Evolutionary conservation across 2,329 filamentous ascomycete genomes (phyloP).

Genomic region (Alternaria tenuissima): DNA sequence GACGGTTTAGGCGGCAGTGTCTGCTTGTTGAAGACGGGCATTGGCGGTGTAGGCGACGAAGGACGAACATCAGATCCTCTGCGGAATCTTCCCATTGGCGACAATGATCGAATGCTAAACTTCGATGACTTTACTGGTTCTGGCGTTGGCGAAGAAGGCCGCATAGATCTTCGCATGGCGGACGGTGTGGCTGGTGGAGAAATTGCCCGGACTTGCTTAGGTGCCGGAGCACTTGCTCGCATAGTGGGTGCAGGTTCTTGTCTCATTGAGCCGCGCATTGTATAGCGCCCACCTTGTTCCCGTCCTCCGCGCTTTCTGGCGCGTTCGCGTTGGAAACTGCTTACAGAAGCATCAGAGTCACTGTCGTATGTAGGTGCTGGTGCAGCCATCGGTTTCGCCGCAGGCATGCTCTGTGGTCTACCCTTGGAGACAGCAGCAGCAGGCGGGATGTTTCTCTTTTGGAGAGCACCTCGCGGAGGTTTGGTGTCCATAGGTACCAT

Average conservation of each 20-base stretch:
- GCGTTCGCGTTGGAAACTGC: conserved; percentile 80
- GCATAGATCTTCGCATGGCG: conserved; percentile 45
- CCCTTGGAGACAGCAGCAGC: conserved; percentile 27
- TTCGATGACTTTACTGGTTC: conserved; percentile 58
- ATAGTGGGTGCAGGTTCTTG: conserved; percentile 39
- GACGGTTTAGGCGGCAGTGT: conserved; percentile 21
- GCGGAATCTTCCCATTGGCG: conserved; percentile 68
- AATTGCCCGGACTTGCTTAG: conserved; percentile 53
- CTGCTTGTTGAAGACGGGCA: conserved; percentile 30
- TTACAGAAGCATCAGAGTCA: conserved; percentile 61
- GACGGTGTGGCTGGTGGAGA: conserved; percentile 44
- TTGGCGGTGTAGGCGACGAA: conserved; percentile 28
- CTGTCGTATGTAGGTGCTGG: conserved; percentile 47
- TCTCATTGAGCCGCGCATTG: conserved; percentile 80
- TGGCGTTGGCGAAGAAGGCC: conserved; percentile 38
- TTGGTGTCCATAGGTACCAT: conserved; percentile 34
- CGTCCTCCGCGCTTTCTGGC: conserved; percentile 50
- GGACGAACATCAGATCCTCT: conserved; percentile 27
- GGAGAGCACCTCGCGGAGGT: conserved; percentile 47
- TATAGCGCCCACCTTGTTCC: conserved; percentile 58
- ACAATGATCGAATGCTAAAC: conserved; percentile 75
- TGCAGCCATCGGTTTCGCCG: conserved; percentile 22
- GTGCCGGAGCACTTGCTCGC: conserved; percentile 43
- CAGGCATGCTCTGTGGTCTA: conserved; percentile 41
- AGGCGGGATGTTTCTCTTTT: conserved; percentile 51